Conservation (phyloP, 805 yeast species). For the Candida rishiriensis region DNA sequence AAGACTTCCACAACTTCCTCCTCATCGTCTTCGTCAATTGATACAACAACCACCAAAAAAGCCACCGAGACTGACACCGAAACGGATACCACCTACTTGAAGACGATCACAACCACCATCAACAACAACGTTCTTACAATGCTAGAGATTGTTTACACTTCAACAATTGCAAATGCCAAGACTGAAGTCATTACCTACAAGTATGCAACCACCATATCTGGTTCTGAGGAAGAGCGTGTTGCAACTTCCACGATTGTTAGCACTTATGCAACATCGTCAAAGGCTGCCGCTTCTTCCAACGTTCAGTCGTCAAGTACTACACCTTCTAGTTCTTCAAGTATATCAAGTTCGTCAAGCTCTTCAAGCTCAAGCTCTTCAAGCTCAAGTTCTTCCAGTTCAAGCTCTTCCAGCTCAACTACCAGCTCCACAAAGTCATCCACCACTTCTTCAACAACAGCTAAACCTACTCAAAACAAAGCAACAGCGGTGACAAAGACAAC, state of each 20-base stretch:
- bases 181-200: conserved; percentile 18
- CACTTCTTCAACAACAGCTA: conserved; percentile 3
- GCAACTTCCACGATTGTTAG: conserved; percentile 10
- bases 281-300: conserved; percentile 6
- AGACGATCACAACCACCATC: conserved; percentile 16
- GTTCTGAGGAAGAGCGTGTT: conserved; percentile 3
- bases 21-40: conserved; percentile 2
- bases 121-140: conserved; percentile 17
- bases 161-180: conserved; percentile 19
- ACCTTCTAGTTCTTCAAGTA: conserved; percentile 17
- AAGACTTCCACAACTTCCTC: neutral
- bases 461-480: neutral
- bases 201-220: conserved; percentile 11
- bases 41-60: conserved; percentile 3
- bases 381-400: conserved; percentile 5
- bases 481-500: conserved; percentile 6
- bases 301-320: conserved; percentile 1
- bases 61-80: conserved; percentile 3
- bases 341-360: conserved; percentile 4
- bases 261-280: conserved; percentile 11
- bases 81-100: conserved; percentile 6
- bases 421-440: conserved; percentile 10
- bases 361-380: conserved; percentile 19
- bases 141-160: conserved; percentile 25
- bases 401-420: conserved; percentile 1